Evolutionary conservation across 805 yeast species (phyloP).

Genomic region (Cyberlindnera samutprakarnensis): DNA sequence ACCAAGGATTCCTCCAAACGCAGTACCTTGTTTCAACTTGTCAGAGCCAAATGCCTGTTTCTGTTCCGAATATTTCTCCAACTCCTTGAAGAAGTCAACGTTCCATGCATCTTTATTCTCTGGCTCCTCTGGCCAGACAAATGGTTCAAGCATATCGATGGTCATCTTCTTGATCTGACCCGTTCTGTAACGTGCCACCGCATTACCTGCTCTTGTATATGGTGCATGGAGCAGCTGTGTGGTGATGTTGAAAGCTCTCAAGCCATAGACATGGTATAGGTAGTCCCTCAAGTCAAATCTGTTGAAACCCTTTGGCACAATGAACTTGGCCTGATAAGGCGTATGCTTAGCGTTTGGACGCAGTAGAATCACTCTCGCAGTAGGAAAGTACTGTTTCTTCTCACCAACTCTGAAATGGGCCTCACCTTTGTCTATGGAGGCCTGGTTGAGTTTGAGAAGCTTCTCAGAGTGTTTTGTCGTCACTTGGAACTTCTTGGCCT

Average conservation of each 20-base stretch:
- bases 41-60: conserved; percentile 58
- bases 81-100: conserved; percentile 35
- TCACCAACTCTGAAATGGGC: conserved; percentile 85
- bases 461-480: conserved; percentile 20
- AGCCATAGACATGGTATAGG: conserved; percentile 80
- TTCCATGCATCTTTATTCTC: conserved; percentile 34
- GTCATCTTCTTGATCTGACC: conserved; percentile 94
- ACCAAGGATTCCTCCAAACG: conserved; percentile 64
- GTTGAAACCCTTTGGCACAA: conserved; percentile 90
- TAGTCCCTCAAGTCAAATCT: conserved; percentile 93
- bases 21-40: conserved; percentile 53
- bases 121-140: conserved; percentile 82
- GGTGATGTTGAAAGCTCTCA: conserved; percentile 83
- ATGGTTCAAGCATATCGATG: conserved; percentile 91
- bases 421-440: conserved; percentile 50
- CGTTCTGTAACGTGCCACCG: conserved; percentile 61
- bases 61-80: conserved; percentile 44
- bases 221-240: conserved; percentile 75
- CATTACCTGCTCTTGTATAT: conserved; percentile 51
- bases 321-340: conserved; percentile 94
- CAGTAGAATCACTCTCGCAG: conserved; percentile 69
- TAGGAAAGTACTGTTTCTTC: conserved; percentile 72
- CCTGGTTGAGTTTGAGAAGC: conserved; percentile 22
- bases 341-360: conserved; percentile 95
- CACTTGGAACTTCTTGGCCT: conserved; percentile 15